Base-by-base conservation (phyloP, 257 asterid species). In the Mitragyna speciosa region DNA sequence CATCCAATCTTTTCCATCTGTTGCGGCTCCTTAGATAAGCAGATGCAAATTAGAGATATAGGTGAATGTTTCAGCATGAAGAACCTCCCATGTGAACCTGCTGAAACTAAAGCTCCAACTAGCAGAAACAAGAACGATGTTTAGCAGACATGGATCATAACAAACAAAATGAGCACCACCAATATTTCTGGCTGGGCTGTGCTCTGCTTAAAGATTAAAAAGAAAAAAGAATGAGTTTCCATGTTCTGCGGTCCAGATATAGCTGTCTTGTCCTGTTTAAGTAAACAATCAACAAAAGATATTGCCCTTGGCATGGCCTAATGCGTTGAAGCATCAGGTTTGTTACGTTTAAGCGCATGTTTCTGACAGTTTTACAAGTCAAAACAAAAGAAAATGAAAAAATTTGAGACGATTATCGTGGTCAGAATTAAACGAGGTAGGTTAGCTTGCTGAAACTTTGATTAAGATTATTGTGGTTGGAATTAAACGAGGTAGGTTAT, bases 31-130 rank as follows among this genome's bases (percentile, higher is more conserved):
- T 51, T 33, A 28, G 5, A n/a, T 48, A 26, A 67, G 31, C 67
- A 54, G 16, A 49, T 19, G 41, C 39, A 19, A 58, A 30, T 63
- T 71, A 22, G 48, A 78, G 33, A 28, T 51, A 63, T 12, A 72
- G 36, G 66, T 28, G 41, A 81, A 83, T 72, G 82, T 80, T 78
- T 72, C 73, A 49, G 68, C 77, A 71, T 19, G 33, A 74, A 78
- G 45, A 82, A 80, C 80, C 77, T 67, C 73, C 80, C 87, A 86
- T 51, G 89, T 83, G 87, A 80, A 16, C 54, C 82, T 81, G 85
- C 75, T 79, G 45, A 70, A 71, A 47, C 28, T 54, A 66, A 4
- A 52, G 11, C 58, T 66, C 68, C 69, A 64, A 41, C 36, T 20
- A 72, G 43, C 80, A 76, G 51, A 81, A 73, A 73, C 56, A 79